Conservation (phyloP, 345 rosid species). For the Carallia brachiata region DNA sequence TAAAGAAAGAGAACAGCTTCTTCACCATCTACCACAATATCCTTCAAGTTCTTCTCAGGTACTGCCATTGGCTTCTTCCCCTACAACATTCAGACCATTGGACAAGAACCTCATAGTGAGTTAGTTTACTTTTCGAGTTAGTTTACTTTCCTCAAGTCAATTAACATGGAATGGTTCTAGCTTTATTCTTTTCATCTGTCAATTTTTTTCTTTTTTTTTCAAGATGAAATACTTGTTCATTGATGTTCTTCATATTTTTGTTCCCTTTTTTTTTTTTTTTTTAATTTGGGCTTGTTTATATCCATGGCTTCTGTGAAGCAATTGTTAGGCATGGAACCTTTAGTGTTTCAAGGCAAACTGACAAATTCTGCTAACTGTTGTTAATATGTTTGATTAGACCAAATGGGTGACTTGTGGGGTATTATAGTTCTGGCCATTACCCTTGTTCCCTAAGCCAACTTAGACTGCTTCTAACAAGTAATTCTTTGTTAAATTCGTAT, state of each 20-base stretch:
- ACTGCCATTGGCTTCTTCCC: constrained; percentile 59
- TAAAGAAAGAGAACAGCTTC: constrained; percentile 32
- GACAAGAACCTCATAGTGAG: constrained; percentile 33
- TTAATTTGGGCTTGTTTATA: background rate
- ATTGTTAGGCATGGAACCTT: constrained; percentile 21
- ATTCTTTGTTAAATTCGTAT: no score
- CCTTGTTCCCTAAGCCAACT: background rate
- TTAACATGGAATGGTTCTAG: constrained; percentile 9
- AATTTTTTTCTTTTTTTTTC: constrained; percentile 18
- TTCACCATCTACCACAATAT: constrained; percentile 35
- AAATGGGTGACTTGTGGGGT: constrained; percentile 21
- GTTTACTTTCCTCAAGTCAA: constrained; percentile 16
- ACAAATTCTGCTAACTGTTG: constrained; percentile 16
- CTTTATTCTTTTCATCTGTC: constrained; percentile 20
- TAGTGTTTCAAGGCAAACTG: constrained; percentile 18
- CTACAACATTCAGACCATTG: constrained; percentile 46
- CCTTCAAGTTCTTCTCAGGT: constrained; percentile 58
- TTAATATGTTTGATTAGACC: constrained; percentile 1
- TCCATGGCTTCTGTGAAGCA: constrained; percentile 13
- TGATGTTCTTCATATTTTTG: background rate
- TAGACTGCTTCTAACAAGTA: no score
- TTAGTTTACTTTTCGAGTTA: constrained; percentile 24
- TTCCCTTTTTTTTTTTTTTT: background rate
- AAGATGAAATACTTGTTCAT: constrained; percentile 12
- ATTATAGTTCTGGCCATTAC: background rate